Conservation (phyloP, 192 early-diverging fungal species). For the Radiomyces spectabilis region DNA sequence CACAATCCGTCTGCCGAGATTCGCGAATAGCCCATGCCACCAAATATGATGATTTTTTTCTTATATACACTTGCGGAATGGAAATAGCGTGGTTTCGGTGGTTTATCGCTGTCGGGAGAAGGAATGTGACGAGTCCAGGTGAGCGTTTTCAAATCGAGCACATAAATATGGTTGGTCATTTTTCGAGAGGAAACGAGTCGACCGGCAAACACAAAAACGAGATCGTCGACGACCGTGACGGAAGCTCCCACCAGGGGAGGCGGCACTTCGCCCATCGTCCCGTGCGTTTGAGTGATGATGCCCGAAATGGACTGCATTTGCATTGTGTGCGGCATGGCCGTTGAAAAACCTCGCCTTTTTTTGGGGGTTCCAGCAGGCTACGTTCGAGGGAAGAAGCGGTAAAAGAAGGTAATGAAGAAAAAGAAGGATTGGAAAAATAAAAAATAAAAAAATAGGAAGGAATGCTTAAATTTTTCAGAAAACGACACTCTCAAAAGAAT, state of each 20-base stretch:
- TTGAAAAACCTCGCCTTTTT: conserved; percentile 1
- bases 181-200: conserved; percentile 56
- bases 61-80: conserved; percentile 60
- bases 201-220: conserved; percentile 66
- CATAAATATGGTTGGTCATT: conserved; percentile 64
- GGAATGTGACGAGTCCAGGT: conserved; percentile 50
- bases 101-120: conserved; percentile 19
- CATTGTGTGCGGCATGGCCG: not conserved
- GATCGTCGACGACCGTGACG: conserved; percentile 47
- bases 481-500: no score
- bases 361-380: no score
- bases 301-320: conserved; percentile 47
- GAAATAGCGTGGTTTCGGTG: conserved; percentile 57
- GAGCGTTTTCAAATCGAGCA: conserved; percentile 54
- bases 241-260: conserved; percentile 68
- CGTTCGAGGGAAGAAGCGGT: no score
- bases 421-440: no score
- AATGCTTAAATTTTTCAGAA: no score
- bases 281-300: conserved; percentile 35
- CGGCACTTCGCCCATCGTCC: conserved; percentile 58
- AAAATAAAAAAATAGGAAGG: no score
- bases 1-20: conserved; percentile 37
- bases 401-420: no score
- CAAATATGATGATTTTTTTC: conserved; percentile 58
- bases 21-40: conserved; percentile 63